Base-by-base conservation (phyloP, 2,329 filamentous ascomycete genomes). In the Aspergillus caelatus region DNA sequence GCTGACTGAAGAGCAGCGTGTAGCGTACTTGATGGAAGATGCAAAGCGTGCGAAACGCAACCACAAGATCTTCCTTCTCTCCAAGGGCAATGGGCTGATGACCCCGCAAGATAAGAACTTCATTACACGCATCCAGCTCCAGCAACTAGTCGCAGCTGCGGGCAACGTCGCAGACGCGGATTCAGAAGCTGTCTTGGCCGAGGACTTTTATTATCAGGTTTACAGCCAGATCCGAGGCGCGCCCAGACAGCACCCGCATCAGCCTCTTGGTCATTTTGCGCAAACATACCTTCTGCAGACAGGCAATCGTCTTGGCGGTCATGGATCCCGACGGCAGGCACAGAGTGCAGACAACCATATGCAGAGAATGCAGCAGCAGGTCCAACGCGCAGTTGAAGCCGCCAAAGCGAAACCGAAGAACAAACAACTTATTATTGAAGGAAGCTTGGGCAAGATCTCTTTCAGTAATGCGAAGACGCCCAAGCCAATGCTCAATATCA, bases 91-190 rank as follows among this genome's bases (percentile, higher is more conserved):
- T 74, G 95, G 95, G 28, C 81, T 99, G 65, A 99, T 99, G 95
- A 99, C 95, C 4, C 95, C 95, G 0, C 94, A 98, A 75, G 95
- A 99, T 80, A 99, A 99, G 84, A 99, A 97, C 77, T 99, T 98
- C 79, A 97, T 99, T 69, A 98, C 95, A 6, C 89, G 95, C 21
- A 99, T 99, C 68, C 95, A 99, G 77, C 85, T 99, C 58, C 95
- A 99, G 80, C 95, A 99, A 76, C 86, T 99, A 41, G 92, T 99
- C 60, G 89, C 94, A 12, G 94, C 95, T 10, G 96, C 93, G 28
- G 94, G 94, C 11, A 95, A 93, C 72, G 86, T 93, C 4, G 90
- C 90, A 59, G 93, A 96, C 66, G 86, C 89, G 53, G 91, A 90
- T 53, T 88, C 89, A 0, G 94, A 98, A 74, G 88, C 92, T 41